A percentile compares a stretch with the other conserved stretches of the same genome.
These are phyloP conservation scores for Magnaporthales sp. DNA, from an alignment of 2,329 filamentous ascomycete species.

Conservation along the genomic window DNA sequence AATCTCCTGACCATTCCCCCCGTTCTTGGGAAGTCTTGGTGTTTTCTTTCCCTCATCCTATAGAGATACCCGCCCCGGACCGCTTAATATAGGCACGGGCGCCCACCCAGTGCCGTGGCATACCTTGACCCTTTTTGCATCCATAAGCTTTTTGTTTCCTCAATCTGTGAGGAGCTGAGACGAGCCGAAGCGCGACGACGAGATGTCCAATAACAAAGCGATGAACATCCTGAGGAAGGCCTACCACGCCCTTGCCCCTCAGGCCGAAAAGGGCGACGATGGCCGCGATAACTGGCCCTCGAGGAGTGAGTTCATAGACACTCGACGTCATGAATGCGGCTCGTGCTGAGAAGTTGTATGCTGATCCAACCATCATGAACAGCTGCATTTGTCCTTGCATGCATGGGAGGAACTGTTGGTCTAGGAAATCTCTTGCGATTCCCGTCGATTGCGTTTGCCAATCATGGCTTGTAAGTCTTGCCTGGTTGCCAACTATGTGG, in stretches of 20 bases:
- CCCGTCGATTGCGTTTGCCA: neutral
- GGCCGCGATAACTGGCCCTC: neutral
- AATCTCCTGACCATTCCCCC: neutral
- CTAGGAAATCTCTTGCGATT: neutral
- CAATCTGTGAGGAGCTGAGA: neutral
- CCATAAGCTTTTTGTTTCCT: neutral
- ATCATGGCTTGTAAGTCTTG: neutral
- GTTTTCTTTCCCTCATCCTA: neutral
- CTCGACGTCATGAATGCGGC: neutral
- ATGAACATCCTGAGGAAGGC: neutral
- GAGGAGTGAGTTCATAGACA: neutral
- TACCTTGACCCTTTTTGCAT: neutral
- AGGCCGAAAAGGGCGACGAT: neutral
- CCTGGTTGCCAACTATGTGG: neutral
- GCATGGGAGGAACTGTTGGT: slow-evolving; percentile 1
- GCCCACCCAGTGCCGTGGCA: neutral
- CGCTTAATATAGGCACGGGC: neutral
- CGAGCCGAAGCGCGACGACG: neutral
- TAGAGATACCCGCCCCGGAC: neutral
- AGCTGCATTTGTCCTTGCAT: neutral
- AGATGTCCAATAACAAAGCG: neutral
- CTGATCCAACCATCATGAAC: neutral
- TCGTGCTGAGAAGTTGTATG: neutral
- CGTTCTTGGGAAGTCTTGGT: neutral
- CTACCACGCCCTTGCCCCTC: neutral